Evolutionary conservation across 2,329 filamentous ascomycete species (phyloP).

Genomic region (Botrytis deweyae): DNA sequence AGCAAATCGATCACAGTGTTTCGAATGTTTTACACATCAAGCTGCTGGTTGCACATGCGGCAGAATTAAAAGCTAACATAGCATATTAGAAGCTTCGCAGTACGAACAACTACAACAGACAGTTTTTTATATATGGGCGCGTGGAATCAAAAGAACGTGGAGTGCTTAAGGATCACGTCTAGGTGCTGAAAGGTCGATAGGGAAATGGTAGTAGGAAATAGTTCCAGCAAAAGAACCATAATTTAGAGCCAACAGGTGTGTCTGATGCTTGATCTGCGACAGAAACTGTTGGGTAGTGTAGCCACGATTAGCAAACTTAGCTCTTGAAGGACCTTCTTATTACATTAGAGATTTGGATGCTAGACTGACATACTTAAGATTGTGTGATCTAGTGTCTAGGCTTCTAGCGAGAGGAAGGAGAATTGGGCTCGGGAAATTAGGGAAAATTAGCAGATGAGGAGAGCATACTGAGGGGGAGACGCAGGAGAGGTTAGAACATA

Average conservation of each 20-base stretch:
- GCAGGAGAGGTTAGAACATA: too few species aligned
- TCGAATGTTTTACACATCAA: not conserved
- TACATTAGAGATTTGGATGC: not conserved
- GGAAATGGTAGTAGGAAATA: not conserved
- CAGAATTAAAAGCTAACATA: not conserved
- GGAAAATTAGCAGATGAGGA: not conserved
- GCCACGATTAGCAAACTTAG: too few species aligned
- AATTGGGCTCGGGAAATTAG: not conserved
- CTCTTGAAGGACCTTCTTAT: too few species aligned
- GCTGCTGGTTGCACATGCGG: not conserved
- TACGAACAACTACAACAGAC: not conserved
- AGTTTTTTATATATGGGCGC: not conserved
- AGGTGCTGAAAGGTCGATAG: accelerated
- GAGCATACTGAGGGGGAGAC: too few species aligned
- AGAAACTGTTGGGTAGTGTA: not conserved
- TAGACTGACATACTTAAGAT: not conserved
- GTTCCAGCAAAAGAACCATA: not conserved
- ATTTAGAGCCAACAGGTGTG: accelerated
- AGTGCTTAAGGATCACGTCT: not conserved
- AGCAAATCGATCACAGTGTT: not conserved
- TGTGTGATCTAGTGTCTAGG: not conserved
- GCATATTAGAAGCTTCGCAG: not conserved
- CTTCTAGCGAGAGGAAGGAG: not conserved
- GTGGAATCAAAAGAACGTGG: accelerated
- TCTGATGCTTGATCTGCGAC: not conserved